Percentiles rank a stretch among this genome's conserved stretches.
Evolutionary conservation across 1,139 yeast genomes (phyloP).

Genomic region (Scheffersomyces parashehatae): DNA sequence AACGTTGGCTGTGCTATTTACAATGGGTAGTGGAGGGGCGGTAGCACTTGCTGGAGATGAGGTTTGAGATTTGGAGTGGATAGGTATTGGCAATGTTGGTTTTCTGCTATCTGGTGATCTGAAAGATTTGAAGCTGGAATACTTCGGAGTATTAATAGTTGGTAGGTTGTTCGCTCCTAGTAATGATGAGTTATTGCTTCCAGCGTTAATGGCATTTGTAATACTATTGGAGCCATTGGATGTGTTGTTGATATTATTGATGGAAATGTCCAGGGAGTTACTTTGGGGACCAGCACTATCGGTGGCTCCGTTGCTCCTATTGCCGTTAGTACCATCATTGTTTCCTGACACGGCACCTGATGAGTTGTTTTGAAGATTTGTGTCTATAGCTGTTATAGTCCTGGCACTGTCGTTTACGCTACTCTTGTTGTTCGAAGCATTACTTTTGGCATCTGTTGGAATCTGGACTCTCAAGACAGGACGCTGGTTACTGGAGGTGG

Average conservation of each 20-base stretch:
- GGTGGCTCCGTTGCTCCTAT: conserved; percentile 3
- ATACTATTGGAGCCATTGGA: neutral
- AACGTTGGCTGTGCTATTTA: conserved; percentile 1
- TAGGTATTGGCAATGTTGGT: conserved; percentile 43
- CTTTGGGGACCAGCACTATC: conserved; percentile 2
- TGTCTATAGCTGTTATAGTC: conserved; percentile 44
- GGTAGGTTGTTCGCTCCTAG: conserved; percentile 9
- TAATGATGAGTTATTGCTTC: neutral
- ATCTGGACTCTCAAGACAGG: conserved; percentile 55
- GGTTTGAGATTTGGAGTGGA: conserved; percentile 42
- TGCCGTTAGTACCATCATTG: conserved; percentile 4
- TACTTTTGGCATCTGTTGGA: conserved; percentile 41
- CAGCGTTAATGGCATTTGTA: neutral
- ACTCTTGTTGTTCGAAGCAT: conserved; percentile 3
- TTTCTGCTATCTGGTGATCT: conserved; percentile 39
- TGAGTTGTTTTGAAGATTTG: conserved; percentile 9
- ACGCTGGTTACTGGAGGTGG: conserved; percentile 24
- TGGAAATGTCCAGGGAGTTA: conserved; percentile 2
- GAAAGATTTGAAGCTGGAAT: conserved; percentile 31
- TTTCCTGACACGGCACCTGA: conserved; percentile 4
- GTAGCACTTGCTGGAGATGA: conserved; percentile 46
- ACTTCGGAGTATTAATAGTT: conserved; percentile 19
- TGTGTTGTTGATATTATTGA: neutral
- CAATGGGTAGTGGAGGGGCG: conserved; percentile 38
- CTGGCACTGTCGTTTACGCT: conserved; percentile 26